Base-by-base conservation (phyloP, 805 yeast genomes). In the Saccharomycodes ludwigii region DNA sequence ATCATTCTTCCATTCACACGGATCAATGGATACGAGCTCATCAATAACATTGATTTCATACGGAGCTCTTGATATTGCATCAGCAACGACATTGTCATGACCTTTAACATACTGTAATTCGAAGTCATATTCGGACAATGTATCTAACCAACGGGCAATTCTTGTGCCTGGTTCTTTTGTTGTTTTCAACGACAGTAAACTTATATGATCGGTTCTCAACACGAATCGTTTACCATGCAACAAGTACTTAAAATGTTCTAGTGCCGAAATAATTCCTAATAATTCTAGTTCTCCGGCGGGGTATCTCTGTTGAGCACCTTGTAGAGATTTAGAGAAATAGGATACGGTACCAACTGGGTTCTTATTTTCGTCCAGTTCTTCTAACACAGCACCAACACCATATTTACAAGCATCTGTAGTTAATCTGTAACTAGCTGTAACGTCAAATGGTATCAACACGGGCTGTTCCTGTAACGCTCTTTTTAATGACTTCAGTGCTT, bases 351-450 rank as follows among this genome's bases (percentile, higher is more conserved):
- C 40, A 6, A 35, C 11, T 26, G 26, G 35, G 31, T 30, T 37
- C 3, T 32, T 20, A 11, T 32, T 28, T 18, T 27, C 27, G 8
- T 29, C 21, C 1, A 35, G 14, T 21, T 39, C 38, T 37, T 42
- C 40, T 7, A 39, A 25, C 13, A 40, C 43, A 10, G 43, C 44
- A 26, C 43, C 43, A 4, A 37, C 22, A n/a, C 40, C 42, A 3
- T 26, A 21, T 17, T 13, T 39, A 3, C 38, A 31, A 5, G 44
- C 43, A 17, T 30, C 33, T 11, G 28, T 30, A 9, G 33, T 30
- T 12, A 30, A 24, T 23, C 33, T 16, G 12, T 14, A 30, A 23
- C 12, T 12, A 22, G 12, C 29, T 18, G 18, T 24, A 8, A 18
- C 24, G 18, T 14, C 22, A 18, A 32, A 27, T 15, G 35, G 35